These are phyloP conservation scores for Vitis rotundifolia DNA, from an alignment of 164 flowering plant genomes.

Conservation along the genomic window DNA sequence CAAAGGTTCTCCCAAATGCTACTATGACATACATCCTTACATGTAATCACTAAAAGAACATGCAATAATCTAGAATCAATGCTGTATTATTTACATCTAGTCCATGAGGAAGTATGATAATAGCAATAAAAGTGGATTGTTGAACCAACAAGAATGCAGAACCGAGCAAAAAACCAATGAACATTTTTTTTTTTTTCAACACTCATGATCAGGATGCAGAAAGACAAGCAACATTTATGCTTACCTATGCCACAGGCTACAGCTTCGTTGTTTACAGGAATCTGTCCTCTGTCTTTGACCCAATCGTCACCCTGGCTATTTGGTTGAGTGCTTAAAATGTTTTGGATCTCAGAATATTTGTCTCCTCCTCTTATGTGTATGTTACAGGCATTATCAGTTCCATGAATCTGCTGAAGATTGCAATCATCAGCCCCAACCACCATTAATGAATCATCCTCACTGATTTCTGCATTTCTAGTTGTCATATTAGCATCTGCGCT, in stretches of 20 bases:
- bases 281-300: background rate
- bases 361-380: conserved; percentile 8
- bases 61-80: too few relatives aligned
- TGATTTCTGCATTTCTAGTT: conserved; percentile 6
- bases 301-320: conserved; percentile 1
- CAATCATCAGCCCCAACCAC: conserved; percentile 9
- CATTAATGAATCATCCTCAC: conserved; percentile 3
- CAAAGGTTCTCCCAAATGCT: too few relatives aligned
- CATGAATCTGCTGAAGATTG: conserved; percentile 14
- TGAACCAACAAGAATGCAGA: too few relatives aligned
- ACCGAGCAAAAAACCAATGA: too few relatives aligned
- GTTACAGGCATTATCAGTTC: conserved; percentile 5
- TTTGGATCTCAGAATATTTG: conserved; percentile 8
- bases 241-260: conserved; percentile 19
- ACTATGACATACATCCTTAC: too few relatives aligned
- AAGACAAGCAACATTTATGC: background rate
- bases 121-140: too few relatives aligned
- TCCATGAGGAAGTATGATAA: too few relatives aligned
- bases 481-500: conserved; percentile 20
- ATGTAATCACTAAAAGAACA: too few relatives aligned
- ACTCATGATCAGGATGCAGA: background rate
- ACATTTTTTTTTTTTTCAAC: too few relatives aligned
- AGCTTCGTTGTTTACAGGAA: conserved; percentile 4
- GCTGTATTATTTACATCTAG: too few relatives aligned
- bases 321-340: background rate